phyloP scores from a whole-genome alignment of 345 rosid genomes.

The Hibiscus trionum region DNA sequence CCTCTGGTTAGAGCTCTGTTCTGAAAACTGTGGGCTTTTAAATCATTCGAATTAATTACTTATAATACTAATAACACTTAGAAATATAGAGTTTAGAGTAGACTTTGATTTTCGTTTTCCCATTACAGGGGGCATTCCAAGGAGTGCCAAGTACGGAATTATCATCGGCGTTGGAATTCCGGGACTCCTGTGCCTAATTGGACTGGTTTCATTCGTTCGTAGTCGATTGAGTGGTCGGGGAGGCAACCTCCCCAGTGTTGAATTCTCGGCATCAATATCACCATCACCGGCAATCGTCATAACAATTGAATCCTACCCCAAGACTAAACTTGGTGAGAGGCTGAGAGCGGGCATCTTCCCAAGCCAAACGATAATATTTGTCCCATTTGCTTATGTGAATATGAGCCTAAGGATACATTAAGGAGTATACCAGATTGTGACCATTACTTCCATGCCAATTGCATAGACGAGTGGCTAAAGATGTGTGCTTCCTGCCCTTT shows the following conservation, averaged over 20 bases:
- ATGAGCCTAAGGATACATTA: conserved; percentile 39
- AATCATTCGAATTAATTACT: too few species aligned
- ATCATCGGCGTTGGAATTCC: conserved; percentile 47
- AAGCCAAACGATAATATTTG: conserved; percentile 43
- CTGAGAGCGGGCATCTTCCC: conserved; percentile 43
- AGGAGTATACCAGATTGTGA: conserved; percentile 50
- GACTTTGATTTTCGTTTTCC: not conserved
- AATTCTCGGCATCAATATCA: not conserved
- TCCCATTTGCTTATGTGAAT: conserved; percentile 46
- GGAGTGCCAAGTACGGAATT: conserved; percentile 40
- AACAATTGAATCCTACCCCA: conserved; percentile 48
- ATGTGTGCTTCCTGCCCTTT: conserved; percentile 44
- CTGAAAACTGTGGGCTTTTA: too few species aligned
- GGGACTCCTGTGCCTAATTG: conserved; percentile 37
- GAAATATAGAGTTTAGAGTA: not conserved
- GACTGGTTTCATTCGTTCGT: conserved; percentile 18
- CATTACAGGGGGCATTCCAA: conserved; percentile 26
- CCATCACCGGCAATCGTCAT: not conserved
- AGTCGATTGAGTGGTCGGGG: conserved; percentile 10
- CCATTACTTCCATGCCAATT: conserved; percentile 48
- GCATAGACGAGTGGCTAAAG: conserved; percentile 61
- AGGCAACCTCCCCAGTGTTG: not conserved
- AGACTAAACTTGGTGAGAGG: conserved; percentile 46
- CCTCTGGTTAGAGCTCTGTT: not conserved
- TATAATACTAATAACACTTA: too few species aligned